Base-by-base conservation (phyloP, 306 rosid genomes). In the Quercus mongolica region DNA sequence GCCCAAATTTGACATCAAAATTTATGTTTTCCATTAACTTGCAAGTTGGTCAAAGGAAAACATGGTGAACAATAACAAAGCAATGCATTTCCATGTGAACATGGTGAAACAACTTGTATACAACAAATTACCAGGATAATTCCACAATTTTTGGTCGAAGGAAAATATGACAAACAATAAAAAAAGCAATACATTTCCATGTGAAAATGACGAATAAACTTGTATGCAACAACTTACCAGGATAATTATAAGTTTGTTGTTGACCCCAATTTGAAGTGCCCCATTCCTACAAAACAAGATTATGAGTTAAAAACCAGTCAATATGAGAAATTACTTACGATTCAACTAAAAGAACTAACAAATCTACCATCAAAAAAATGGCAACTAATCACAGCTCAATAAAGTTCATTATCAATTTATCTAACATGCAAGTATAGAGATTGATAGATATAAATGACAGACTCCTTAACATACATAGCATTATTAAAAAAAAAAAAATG, bases 251-350 rank as follows among this genome's bases (percentile, higher is more conserved):
- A 6, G 77, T 83, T 76, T 92, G 97, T 77, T 74, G 90, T 20
- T 83, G 77, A 56, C 86, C 82, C 97, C 97, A 89, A 87, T 56
- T 84, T 5, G 88, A 84, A 82, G 84, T 82, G 82, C 80, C 88
- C 98, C 99, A 96, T 49, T 93, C 97, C 99, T 93, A 72, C 23
- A 82, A 79, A 33, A 18, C 28, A 58, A 52, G 26, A 84, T 5
- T 11, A 65, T 49, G 8, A n/a, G 6, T 35, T n/a, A 35, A n/a
- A 68, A 68, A 21, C 6, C 25, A 26, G 12, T 14, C 25, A 61
- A 61, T 61, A 25, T 0, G 7, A 19, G 54, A 61, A 61, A 30
- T 13, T 5, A 61, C 33, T 4, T 23, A 65, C 5, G 14, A 65
- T 31, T 21, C 49, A 10, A 63, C 21, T 31, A 3, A 7, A 65